Conservation (phyloP, 192 early-diverging fungal genomes). For the Backusella australiensis region DNA sequence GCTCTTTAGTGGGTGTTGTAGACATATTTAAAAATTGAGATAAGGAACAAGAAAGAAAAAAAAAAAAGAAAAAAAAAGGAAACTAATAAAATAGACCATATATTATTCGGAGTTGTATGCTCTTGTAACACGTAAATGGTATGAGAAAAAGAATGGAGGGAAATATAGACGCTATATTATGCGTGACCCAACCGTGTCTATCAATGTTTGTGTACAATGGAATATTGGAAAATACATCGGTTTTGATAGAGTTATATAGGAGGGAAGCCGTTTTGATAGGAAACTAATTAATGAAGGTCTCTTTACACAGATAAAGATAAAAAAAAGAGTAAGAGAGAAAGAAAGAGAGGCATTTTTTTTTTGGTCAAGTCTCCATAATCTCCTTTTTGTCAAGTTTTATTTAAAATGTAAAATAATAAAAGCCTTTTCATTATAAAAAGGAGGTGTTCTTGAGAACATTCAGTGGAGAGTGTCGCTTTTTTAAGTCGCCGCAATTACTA, state of each 20-base stretch:
- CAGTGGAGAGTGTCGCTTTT: background rate
- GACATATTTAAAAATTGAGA: constrained; percentile 1
- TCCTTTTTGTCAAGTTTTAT: background rate
- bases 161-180: background rate
- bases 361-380: background rate
- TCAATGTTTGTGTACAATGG: background rate
- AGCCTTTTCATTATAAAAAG: background rate
- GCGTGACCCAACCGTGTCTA: background rate
- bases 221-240: background rate
- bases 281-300: no score
- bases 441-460: background rate
- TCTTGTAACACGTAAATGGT: background rate
- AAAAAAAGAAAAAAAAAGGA: background rate
- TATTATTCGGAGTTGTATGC: background rate
- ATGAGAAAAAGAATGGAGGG: background rate
- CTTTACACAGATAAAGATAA: background rate
- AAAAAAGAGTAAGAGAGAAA: background rate
- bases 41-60: background rate
- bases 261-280: background rate
- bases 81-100: background rate
- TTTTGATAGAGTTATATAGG: background rate
- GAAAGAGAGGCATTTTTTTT: background rate
- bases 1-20: background rate
- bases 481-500: background rate
- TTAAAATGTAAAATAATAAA: background rate